Evolutionary conservation across 306 rosid species (phyloP).

Genomic region (Vicia faba): DNA sequence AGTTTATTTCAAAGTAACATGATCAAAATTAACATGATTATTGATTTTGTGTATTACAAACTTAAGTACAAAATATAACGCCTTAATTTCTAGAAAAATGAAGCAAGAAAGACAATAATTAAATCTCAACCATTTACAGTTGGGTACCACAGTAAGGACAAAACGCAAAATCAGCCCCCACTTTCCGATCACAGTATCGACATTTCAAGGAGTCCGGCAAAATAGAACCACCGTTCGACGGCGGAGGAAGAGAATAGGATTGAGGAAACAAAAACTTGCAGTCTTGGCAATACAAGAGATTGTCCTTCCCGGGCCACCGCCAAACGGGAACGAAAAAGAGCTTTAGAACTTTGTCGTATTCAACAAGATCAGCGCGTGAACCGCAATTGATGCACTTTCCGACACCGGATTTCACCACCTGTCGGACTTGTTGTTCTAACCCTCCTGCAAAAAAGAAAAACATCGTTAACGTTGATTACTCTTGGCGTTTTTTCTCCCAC

Average conservation of each 20-base stretch:
- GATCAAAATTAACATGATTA: background rate
- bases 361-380: conserved; percentile 66
- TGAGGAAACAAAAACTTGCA: conserved; percentile 69
- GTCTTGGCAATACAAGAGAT: conserved; percentile 55
- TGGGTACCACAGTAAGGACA: conserved; percentile 85
- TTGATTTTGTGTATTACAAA: background rate
- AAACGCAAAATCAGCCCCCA: conserved; percentile 65
- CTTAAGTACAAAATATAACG: background rate
- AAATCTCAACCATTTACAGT: no score
- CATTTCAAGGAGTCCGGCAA: conserved; percentile 47
- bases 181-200: conserved; percentile 58
- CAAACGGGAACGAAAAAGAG: conserved; percentile 85
- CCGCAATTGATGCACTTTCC: conserved; percentile 66
- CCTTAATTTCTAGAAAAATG: no score
- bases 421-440: conserved; percentile 69
- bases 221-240: background rate
- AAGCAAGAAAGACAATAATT: no score
- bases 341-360: conserved; percentile 78
- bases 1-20: background rate
- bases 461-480: conserved; percentile 34
- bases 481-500: background rate
- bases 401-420: conserved; percentile 65
- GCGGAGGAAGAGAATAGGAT: conserved; percentile 46
- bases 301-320: conserved; percentile 84
- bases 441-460: conserved; percentile 89